Evolutionary conservation across 2,329 filamentous ascomycete genomes (phyloP), one percentile per base, ranked within the genome.

Genomic region (Fusarium torulosum): DNA sequence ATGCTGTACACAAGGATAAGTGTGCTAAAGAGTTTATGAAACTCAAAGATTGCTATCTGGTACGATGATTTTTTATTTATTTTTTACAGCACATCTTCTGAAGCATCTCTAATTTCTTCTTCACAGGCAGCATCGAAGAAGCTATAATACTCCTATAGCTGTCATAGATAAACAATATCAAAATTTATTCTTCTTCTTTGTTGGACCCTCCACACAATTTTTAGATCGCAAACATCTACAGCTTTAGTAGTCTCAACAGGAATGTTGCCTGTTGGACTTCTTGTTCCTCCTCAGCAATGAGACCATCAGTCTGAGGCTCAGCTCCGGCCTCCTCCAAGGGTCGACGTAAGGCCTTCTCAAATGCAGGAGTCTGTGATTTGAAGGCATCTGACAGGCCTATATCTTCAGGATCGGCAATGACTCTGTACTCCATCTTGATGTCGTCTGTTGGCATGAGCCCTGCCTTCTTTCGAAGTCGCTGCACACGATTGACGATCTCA

Each of bases 401-500:
- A 43, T 88, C 85, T 3, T 96, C 91, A 0, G 92, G 91, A 75
- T 97, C 94, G 9, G 88, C 85, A 47, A 96, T 81, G 7, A 98
- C 88, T 59, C 85, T 85, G 81, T 97, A 98, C 78, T 96, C 92
- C 92, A 99, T 97, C 81, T 91, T 92, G 66, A 99, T 90, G 75
- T 98, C 96, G 75, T 99, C 96, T 0, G 95, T 98, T 2, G 94
- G 89, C 67, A 94, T 88, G 52, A 99, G 84, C 1, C 93, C 93
- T 9, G 94, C 94, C 83, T 96, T 96, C 87, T 99, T 99, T 69
- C 96, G 90, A 66, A 98, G 84, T 70, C 92, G 88, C 81, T 99
- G 96, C 21, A 99, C 91, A 40, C 95, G 90, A 78, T 97, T 92
- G 82, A 99, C 91, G 69, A 99, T 91, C 79, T 98, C 96, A 73